Evolutionary conservation across 495 filamentous ascomycete species (phyloP).

Genomic region (Stereocaulon alpinum): DNA sequence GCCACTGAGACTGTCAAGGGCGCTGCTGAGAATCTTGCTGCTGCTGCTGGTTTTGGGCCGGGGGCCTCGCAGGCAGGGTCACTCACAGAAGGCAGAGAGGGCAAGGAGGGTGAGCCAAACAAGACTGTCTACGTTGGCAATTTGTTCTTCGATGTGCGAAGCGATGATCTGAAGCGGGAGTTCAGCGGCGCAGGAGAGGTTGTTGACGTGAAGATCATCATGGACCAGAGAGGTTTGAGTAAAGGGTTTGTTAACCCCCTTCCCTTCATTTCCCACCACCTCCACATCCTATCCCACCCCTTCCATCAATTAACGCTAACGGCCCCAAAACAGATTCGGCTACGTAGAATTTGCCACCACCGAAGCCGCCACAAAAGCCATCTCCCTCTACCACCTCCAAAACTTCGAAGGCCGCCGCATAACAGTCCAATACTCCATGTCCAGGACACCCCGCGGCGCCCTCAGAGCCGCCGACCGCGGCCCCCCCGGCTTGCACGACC

Average conservation of each 20-base stretch:
- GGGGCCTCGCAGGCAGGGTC: slow-evolving; percentile 20
- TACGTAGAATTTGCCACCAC: slow-evolving; percentile 58
- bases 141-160: slow-evolving; percentile 72
- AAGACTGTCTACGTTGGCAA: slow-evolving; percentile 69
- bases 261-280: slow-evolving; percentile 3
- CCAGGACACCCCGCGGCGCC: too few species aligned
- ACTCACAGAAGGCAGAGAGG: slow-evolving; percentile 1
- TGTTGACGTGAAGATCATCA: slow-evolving; percentile 42
- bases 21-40: slow-evolving; percentile 13
- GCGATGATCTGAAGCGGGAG: slow-evolving; percentile 54
- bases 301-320: not conserved
- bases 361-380: slow-evolving; percentile 50
- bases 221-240: slow-evolving; percentile 66
- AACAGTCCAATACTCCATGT: slow-evolving; percentile 49
- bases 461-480: too few species aligned
- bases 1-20: slow-evolving; percentile 11
- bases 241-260: slow-evolving; percentile 60
- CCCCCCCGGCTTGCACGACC: not conserved
- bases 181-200: slow-evolving; percentile 60
- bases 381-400: slow-evolving; percentile 53
- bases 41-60: slow-evolving; percentile 16
- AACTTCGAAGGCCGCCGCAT: slow-evolving; percentile 73
- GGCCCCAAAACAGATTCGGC: slow-evolving; percentile 51
- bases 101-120: slow-evolving; percentile 15
- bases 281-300: not conserved